Conservation (phyloP, 306 rosid genomes). For the Acacia melanoxylon region DNA sequence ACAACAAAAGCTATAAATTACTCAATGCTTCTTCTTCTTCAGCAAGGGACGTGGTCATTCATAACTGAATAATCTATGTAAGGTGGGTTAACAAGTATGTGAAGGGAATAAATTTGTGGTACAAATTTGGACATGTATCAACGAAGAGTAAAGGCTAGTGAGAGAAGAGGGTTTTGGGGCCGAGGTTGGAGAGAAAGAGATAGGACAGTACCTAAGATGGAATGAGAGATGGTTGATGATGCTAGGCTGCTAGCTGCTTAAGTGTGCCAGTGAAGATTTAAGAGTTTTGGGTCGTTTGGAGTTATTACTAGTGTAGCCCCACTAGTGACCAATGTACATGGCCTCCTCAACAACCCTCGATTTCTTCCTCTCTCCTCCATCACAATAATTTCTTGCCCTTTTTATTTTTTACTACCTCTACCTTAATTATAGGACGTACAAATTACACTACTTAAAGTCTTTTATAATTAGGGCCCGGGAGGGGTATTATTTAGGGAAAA, state of each 20-base stretch:
- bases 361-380: background rate
- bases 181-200: background rate
- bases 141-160: background rate
- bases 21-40: conserved; percentile 15
- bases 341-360: background rate
- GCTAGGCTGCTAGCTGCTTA: conserved; percentile 54
- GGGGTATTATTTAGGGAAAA: too few species aligned
- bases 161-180: background rate
- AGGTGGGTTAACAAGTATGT: background rate
- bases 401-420: too few species aligned
- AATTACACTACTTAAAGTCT: too few species aligned
- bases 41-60: background rate
- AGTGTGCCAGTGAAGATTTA: conserved; percentile 31
- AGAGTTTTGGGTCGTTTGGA: background rate
- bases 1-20: conserved; percentile 5
- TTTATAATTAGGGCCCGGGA: too few species aligned
- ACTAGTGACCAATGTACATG: background rate
- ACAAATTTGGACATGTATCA: background rate
- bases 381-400: background rate
- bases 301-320: background rate
- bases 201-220: conserved; percentile 37
- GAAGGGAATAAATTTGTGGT: background rate
- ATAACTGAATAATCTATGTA: conserved; percentile 1
- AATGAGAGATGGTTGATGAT: conserved; percentile 33
- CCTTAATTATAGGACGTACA: too few species aligned